Evolutionary conservation across 148 eudicot genomes (phyloP), one percentile per base, ranked within the genome.

Genomic region (Bassia scoparia): DNA sequence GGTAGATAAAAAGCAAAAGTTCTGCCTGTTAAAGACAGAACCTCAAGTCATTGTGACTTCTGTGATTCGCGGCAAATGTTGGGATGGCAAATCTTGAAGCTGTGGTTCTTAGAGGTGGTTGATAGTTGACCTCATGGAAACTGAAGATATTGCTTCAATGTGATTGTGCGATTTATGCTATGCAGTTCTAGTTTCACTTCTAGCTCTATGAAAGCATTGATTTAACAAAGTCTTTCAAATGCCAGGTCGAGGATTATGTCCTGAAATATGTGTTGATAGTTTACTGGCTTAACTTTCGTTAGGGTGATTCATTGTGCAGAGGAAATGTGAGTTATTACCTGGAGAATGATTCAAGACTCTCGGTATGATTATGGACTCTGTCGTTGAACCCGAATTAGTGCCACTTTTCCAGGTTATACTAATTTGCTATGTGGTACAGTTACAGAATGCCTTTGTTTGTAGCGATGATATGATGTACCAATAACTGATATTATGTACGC

Each of bases 51-150:
- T 56, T 0, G 24, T 53, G 21, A 20, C n/a, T 53, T 53, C 1
- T 17, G 5, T n/a, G 4, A n/a, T 2, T 53, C 10, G 1, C 26
- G 9, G 27, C 1, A 20, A 6, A 20, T 53, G 24, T 4, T 7
- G 18, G 11, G 58, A 20, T 53, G 58, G 10, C 12, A 53, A 53
- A 20, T n/a, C 58, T 53, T 61, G 23, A 53, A 53, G 20, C 58
- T 53, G 58, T n/a, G 58, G 26, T n/a, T n/a, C n/a, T n/a, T 53
- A 53, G 58, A 53, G 58, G 58, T 53, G 58, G n/a, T n/a, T n/a
- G n/a, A n/a, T n/a, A n/a, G n/a, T n/a, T n/a, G n/a, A n/a, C n/a
- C n/a, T n/a, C n/a, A n/a, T n/a, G n/a, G n/a, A n/a, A n/a, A n/a
- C n/a, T n/a, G n/a, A n/a, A n/a, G n/a, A n/a, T n/a, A n/a, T n/a